Conservation (phyloP, 768 basidiomycete genomes). For the Phanerochaete sordida region DNA sequence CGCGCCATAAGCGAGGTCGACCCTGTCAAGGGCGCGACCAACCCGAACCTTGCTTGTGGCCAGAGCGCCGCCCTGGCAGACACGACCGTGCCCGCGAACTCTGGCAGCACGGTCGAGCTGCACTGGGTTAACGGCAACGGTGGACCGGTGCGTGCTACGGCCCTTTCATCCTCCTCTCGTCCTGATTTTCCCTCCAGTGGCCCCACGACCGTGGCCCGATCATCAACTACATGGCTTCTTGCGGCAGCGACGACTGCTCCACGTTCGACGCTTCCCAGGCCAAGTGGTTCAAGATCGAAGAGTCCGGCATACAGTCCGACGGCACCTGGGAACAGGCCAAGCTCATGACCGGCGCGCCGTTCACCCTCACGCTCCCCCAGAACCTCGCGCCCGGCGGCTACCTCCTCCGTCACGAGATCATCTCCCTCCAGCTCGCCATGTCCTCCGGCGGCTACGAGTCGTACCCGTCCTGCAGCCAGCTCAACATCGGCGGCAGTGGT, state of each 20-base stretch:
- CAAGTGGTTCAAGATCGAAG: too few species aligned
- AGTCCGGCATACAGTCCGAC: constrained; percentile 24
- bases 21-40: constrained; percentile 54
- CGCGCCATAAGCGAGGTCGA: constrained; percentile 38
- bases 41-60: constrained; percentile 58
- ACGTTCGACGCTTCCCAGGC: too few species aligned
- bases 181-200: too few species aligned
- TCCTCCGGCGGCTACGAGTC: constrained; percentile 63
- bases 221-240: constrained; percentile 71
- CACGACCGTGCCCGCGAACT: constrained; percentile 50
- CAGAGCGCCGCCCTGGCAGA: constrained; percentile 43
- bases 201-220: constrained; percentile 65
- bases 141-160: neutral
- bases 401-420: constrained; percentile 74
- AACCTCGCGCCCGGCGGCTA: constrained; percentile 67
- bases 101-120: constrained; percentile 54
- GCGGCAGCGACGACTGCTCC: constrained; percentile 52
- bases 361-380: constrained; percentile 29
- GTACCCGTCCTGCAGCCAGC: constrained; percentile 63
- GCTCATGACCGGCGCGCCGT: constrained; percentile 20
- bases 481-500: constrained; percentile 46
- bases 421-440: constrained; percentile 62
- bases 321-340: constrained; percentile 28
- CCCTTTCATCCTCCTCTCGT: too few species aligned
- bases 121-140: constrained; percentile 36